Percentiles rank a stretch among this genome's conserved stretches.
phyloP scores from a whole-genome alignment of 2,329 filamentous ascomycete genomes.

The Epichloe amarillans region DNA sequence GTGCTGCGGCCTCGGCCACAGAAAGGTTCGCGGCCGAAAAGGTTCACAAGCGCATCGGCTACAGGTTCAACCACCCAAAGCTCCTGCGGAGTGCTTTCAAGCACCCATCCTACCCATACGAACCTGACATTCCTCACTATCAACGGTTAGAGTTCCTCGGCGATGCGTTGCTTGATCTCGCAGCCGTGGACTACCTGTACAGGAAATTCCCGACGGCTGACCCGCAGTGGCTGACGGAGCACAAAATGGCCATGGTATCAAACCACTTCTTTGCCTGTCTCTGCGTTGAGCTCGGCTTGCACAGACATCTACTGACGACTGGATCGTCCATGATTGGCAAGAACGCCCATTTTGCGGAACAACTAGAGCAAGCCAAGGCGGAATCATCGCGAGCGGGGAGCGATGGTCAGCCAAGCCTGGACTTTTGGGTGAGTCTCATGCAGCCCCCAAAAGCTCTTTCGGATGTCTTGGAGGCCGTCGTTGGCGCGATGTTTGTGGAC shows the following conservation, averaged over 20 bases:
- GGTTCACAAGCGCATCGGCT: conserved; percentile 44
- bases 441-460: conserved; percentile 63
- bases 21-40: conserved; percentile 56
- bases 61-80: conserved; percentile 59
- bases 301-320: conserved; percentile 55
- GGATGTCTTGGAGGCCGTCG: conserved; percentile 78
- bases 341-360: conserved; percentile 41
- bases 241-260: conserved; percentile 98
- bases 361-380: conserved; percentile 38
- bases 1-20: conserved; percentile 42
- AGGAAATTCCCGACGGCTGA: conserved; percentile 63
- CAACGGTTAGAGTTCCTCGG: conserved; percentile 88
- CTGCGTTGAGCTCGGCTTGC: conserved; percentile 64
- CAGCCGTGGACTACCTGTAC: conserved; percentile 72
- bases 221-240: conserved; percentile 93
- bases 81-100: conserved; percentile 75
- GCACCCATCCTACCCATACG: conserved; percentile 75
- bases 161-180: conserved; percentile 78
- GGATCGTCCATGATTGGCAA: conserved; percentile 26
- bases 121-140: conserved; percentile 63
- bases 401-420: conserved; percentile 23
- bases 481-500: conserved; percentile 88
- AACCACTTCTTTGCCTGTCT: conserved; percentile 86
- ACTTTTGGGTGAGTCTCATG: conserved; percentile 56
- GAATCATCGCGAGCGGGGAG: conserved; percentile 19